Base-by-base conservation (phyloP, 768 basidiomycete genomes). In the Filobasidium wieringae region DNA sequence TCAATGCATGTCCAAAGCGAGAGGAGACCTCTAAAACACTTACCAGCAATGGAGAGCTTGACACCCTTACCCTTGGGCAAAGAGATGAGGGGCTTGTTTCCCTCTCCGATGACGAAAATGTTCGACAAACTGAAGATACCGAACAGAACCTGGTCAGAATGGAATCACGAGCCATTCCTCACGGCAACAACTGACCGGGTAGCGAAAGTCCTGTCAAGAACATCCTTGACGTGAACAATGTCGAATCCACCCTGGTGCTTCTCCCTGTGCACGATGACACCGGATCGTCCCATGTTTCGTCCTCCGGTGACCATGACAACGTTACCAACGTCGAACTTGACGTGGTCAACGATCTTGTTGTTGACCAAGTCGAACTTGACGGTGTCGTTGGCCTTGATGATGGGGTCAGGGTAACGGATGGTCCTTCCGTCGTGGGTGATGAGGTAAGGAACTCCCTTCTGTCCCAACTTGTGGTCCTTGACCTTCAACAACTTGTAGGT, bases 361-460 rank as follows among this genome's bases (percentile, higher is more conserved):
- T 89, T 85, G 75, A 89, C 87, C 62, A 99, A 79, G 77, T 97
- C 95, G 74, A 86, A 97, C 77, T 89, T 95, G 77, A 97, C 83
- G 53, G 91, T 90, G 79, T 97, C 95, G 81, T 97, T 93, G 76
- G 88, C 89, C 70, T 80, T 82, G 82, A 99, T 90, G 67, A 77
- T 75, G 30, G 95, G 95, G 77, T 99, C 95, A 66, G 95, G 93
- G 79, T 96, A 99, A 63, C 95, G 92, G 79, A 99, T 97, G 64
- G 95, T 99, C 75, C 95, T 90, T 53, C 95, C 95, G 72, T 99
- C 95, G 79, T 99, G 95, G 66, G 93, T 96, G 77, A 96, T 88
- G 66, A 99, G 80, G 80, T 92, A 84, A 55, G 95, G 95, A 50
- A 99, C 91, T 67, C 91, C 91, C 74, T 88, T 87, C 66, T 82